Base-by-base conservation (phyloP, 768 basidiomycete genomes). In the Boletus vermiculosoides region DNA sequence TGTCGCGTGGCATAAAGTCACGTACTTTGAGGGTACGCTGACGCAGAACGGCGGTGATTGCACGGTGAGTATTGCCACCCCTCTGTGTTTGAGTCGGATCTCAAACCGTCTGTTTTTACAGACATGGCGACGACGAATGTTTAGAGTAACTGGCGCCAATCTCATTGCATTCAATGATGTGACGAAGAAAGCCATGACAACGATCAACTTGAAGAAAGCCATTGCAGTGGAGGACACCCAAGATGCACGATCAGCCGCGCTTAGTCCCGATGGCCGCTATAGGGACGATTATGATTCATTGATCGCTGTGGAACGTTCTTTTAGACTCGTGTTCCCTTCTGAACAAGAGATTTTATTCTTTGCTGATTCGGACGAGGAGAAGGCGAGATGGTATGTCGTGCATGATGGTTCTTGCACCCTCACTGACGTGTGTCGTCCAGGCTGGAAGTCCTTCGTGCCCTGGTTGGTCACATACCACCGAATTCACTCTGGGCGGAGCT, bases 1-100 rank as follows among this genome's bases (percentile, higher is more conserved):
- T 65, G 86, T 93, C 54, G 87, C 88, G 37, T 97, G 94, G 94
- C 94, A 96, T 67, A 94, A 95, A 75, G 83, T 88, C 61, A 92
- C 93, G 22, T 95, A 96, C 73, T 92, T 91, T 73, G 90, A 97
- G 72, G 94, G 96, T 28, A 87, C 85, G 0, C 73, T 98, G 61
- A 98, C 96, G 15, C 96, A 98, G 76, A 84, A 80, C 60, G 96
- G 96, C 16, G 96, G 95, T 11, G 96, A 96, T 69, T 97, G 94
- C 69, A 80, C 76, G 59, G 95, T 97, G 73, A 69, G 91, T 77
- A 31, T 20, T 5, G 15, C 25, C 28, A 25, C 22, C 4, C 12
- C 37, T 44, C n/a, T 12, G 5, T 10, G 25, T 39, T 44, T 25
- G n/a, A 42, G 28, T 42, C 39, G 30, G 15, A 52, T 25, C 49